Evolutionary conservation across 1,284 basidiomycete species (phyloP), one percentile per base, ranked within the genome.

Genomic region (Erythrobasidium hasegawianum): DNA sequence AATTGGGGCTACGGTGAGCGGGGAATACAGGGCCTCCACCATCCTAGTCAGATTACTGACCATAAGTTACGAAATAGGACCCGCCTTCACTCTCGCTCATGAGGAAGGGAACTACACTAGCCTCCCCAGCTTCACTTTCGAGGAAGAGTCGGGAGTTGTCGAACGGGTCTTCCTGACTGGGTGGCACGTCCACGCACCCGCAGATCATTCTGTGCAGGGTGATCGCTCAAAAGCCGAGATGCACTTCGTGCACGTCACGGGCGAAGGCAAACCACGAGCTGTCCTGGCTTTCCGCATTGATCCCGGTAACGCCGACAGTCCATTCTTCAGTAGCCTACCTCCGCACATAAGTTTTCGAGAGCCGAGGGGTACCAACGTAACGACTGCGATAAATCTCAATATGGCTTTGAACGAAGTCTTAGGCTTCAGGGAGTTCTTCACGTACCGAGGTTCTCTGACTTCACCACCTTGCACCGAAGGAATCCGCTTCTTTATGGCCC

Each of bases 391-490:
- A 45, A 70, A 67, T 57, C 65, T 65, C 14, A 24, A 33, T 9
- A 16, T 59, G 50, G 69, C 64, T 14, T 50, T 70, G 24, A 22
- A 41, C 33, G 71, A 71, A 64, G 67, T 68, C 11, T 41, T 56
- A 29, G 33, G 41, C 29, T 68, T 71, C 33, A 47, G 14, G 38
- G 71, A 71, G 59, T 71, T 71, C 58, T 71, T 69, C 69, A 70
- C 71, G 7, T 71, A 71, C 47, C 58, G 50, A 39, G 64, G 70
- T 69, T 65, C 59, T 40, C 57, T 71, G 18, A 71, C 71, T 27
- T 68, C 65, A 22, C 71, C 71, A 16, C 71, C 71, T 11, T 71
- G 71, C 52, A 71, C 70, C 38, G 70, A 71, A 47, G 69, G 69
- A 29, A 70, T 71, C 64, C 71, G 71, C 29, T 71, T 71, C 71